Percentiles rank a stretch among this genome's conserved stretches.
These are phyloP conservation scores for Oryza meridionalis DNA, from an alignment of 176 grass and related monocot species.

Conservation along the genomic window DNA sequence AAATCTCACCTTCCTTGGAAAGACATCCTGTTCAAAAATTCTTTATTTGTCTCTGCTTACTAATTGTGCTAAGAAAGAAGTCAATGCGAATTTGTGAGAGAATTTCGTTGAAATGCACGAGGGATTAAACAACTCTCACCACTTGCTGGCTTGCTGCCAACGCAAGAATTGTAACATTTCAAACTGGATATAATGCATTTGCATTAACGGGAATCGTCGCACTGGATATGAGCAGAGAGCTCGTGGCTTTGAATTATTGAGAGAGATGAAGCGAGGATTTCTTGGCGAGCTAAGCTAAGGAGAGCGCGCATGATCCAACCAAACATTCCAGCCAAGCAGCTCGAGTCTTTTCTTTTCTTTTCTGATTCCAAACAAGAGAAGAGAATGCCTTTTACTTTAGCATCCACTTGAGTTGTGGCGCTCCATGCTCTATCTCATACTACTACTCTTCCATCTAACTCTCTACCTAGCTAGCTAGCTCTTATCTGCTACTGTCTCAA, in stretches of 20 bases:
- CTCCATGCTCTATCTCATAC: not conserved
- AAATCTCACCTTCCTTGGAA: not conserved
- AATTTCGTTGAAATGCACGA: not conserved
- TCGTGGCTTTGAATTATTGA: slow-evolving; percentile 47
- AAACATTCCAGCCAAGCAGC: slow-evolving; percentile 48
- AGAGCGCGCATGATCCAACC: slow-evolving; percentile 32
- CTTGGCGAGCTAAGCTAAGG: not conserved
- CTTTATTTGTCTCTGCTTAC: not conserved
- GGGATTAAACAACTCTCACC: not conserved
- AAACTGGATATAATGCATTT: not conserved
- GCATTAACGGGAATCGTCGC: not conserved
- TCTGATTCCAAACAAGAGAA: not conserved
- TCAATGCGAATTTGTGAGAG: not conserved
- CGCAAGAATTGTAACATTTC: not conserved
- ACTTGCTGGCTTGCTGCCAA: not conserved
- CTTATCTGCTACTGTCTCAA: slow-evolving; percentile 39
- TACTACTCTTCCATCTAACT: slow-evolving; percentile 14
- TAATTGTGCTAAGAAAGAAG: not conserved
- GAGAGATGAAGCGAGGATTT: not conserved
- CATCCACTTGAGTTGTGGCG: slow-evolving; percentile 19
- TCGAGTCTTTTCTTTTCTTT: slow-evolving; percentile 19
- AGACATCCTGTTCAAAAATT: not conserved
- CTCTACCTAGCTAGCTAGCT: not conserved
- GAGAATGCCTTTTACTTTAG: not conserved
- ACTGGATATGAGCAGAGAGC: slow-evolving; percentile 16